A percentile compares a stretch with the other conserved stretches of the same genome.
Evolutionary conservation across 306 rosid species (phyloP).

Genomic region (Macrotyloma uniflorum): DNA sequence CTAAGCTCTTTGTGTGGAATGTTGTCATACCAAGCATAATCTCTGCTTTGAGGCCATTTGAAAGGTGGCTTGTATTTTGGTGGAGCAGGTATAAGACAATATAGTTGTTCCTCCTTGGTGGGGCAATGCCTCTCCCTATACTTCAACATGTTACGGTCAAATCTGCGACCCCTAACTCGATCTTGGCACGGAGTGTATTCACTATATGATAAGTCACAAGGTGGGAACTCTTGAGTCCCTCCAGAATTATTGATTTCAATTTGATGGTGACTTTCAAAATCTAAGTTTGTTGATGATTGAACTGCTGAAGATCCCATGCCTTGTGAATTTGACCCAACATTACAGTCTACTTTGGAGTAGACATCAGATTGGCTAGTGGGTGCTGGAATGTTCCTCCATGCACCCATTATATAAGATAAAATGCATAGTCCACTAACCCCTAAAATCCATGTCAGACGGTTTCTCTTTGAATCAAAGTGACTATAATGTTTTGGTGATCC

Average conservation of each 20-base stretch:
- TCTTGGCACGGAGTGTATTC: constrained; percentile 97
- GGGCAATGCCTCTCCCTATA: constrained; percentile 98
- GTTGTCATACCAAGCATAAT: constrained; percentile 91
- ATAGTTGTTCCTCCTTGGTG: constrained; percentile 61
- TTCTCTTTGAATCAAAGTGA: constrained; percentile 71
- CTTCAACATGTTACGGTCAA: constrained; percentile 79
- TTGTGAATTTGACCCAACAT: constrained; percentile 36
- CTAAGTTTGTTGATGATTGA: constrained; percentile 43
- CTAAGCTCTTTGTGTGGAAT: constrained; percentile 95
- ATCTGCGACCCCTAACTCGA: constrained; percentile 64
- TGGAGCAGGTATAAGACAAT: constrained; percentile 86
- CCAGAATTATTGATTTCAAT: constrained; percentile 52
- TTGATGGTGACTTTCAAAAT: constrained; percentile 78
- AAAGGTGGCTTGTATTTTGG: constrained; percentile 93
- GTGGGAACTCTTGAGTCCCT: constrained; percentile 52
- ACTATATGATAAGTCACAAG: constrained; percentile 64
- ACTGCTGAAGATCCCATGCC: neutral
- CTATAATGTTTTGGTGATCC: constrained; percentile 85
- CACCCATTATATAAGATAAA: constrained; percentile 73
- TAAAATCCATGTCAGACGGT: constrained; percentile 72
- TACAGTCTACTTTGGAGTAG: constrained; percentile 58
- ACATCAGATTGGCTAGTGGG: constrained; percentile 56
- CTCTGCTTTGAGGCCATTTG: constrained; percentile 94
- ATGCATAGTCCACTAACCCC: constrained; percentile 82
- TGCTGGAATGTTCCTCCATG: constrained; percentile 60